Evolutionary conservation across 306 rosid genomes (phyloP), one percentile per base, ranked within the genome.

Genomic region (Dalbergia oliveri): DNA sequence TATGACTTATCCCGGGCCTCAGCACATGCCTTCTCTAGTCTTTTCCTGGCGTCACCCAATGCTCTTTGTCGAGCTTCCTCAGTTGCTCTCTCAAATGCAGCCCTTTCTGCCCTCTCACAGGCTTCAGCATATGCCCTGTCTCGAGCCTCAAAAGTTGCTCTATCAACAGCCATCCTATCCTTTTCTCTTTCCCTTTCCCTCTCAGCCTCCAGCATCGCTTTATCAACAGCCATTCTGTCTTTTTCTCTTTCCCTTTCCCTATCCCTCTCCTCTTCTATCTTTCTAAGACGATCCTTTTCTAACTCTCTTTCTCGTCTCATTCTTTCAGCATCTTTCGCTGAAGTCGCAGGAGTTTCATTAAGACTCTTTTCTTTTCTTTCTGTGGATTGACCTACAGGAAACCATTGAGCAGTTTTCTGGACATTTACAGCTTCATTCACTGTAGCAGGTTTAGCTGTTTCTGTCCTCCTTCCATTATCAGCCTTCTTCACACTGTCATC

Each of bases 131-230:
- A 78, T 2, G 85, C 86, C 76, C 88, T 85, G 45, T 90, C 91
- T n/a, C 91, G 90, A 84, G 94, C 91, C 84, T 89, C 96, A 76
- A 90, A 89, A 75, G 92, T 82, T 75, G 91, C 90, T 77, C 87
- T 85, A 64, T 93, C 94, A 82, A 93, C 90, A 65, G 90, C 94
- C 88, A 87, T 90, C 79, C 98, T 88, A 81, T 95, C 99, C 75
- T 95, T 95, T 82, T 91, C 97, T 87, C 99, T 93, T 81, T 95
- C 99, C 79, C 94, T 89, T 78, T 95, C 99, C 85, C 99, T 90
- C 76, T 86, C 89, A 80, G 90, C 91, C 82, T 90, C 97, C 61
- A 94, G 87, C 78, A 86, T 82, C 78, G 91, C 94, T 73, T 83
- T 86, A 73, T 93, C 94, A 74, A 91, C 88, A 83, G 92, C 97